phyloP scores from a whole-genome alignment of 768 basidiomycete species.

The Collybiopsis confluens region DNA sequence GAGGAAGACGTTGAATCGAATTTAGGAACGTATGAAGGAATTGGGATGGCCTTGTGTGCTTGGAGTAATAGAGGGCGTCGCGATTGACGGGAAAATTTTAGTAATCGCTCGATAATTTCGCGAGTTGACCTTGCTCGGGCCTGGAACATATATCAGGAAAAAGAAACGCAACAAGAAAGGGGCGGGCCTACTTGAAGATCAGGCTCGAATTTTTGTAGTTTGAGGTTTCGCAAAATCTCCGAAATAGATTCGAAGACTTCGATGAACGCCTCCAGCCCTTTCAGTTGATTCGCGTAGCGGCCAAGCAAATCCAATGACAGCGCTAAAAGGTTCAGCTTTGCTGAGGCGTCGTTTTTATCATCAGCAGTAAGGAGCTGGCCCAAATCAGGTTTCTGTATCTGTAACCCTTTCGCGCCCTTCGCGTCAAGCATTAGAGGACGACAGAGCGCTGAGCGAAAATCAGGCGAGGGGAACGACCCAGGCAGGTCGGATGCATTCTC shows the following conservation, averaged over 20 bases:
- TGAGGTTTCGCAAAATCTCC: slow-evolving; percentile 51
- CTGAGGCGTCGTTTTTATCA: slow-evolving; percentile 49
- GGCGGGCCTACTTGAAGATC: slow-evolving; percentile 46
- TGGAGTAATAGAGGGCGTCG: slow-evolving; percentile 83
- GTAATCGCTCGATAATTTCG: slow-evolving; percentile 53
- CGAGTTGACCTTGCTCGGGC: slow-evolving; percentile 37
- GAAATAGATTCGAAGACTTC: slow-evolving; percentile 76
- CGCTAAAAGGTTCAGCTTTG: slow-evolving; percentile 68
- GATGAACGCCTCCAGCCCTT: slow-evolving; percentile 74
- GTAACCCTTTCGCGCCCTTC: slow-evolving; percentile 32
- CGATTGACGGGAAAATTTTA: slow-evolving; percentile 68
- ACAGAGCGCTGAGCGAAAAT: slow-evolving; percentile 53
- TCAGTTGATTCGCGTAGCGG: slow-evolving; percentile 72
- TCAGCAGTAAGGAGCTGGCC: slow-evolving; percentile 30
- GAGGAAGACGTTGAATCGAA: slow-evolving; percentile 78
- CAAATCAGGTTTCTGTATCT: slow-evolving; percentile 47
- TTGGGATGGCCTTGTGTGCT: slow-evolving; percentile 94
- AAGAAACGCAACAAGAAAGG: slow-evolving; percentile 6
- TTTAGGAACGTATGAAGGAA: slow-evolving; percentile 89
- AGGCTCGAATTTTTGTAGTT: slow-evolving; percentile 40
- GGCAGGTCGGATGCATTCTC: slow-evolving; percentile 46
- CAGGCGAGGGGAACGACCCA: slow-evolving; percentile 68
- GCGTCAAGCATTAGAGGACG: slow-evolving; percentile 33
- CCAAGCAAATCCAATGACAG: slow-evolving; percentile 60
- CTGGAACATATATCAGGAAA: slow-evolving; percentile 30